Base-by-base conservation (phyloP, 2,329 filamentous ascomycete species). In the Zymoseptoria tritici region DNA sequence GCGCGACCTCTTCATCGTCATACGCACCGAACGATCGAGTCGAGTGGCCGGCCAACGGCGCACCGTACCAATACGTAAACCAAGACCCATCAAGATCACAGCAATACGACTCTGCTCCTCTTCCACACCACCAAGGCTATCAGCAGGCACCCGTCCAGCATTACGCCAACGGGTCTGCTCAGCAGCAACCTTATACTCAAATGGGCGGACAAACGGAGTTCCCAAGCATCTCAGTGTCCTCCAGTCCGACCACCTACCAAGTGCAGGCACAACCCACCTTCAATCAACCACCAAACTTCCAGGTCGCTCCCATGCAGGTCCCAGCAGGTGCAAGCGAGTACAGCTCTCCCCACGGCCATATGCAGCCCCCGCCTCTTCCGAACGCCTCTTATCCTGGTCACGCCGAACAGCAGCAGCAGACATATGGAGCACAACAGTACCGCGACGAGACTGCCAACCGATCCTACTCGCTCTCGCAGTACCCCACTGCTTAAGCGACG, bases 291-390 rank as follows among this genome's bases (percentile, higher is more conserved):
- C 36, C 62, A 31, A 55, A 60, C 1, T 66, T 66, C 53, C 65
- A 67, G 51, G 60, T 67, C 29, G 55, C 58, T 26, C 64, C 67
- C 11, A 66, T 70, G 57, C 66, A 64, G 60, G 61, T 66, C 13
- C 60, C 62, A n/a, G 54, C 62, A 20, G 54, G 57, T 24, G 60
- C 36, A 3, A 49, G 57, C n/a, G 64, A 64, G 49, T 68, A 68
- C 59, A 60, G 58, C 11, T 60, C 64, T 54, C 62, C 66, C 13
- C 66, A 69, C 22, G 60, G 62, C 24, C 67, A 67, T 42, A 65
- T 71, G 65, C 68, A 68, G 51, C 62, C 68, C 31, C 68, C 65
- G 21, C 64, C 67, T 51, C 56, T 67, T 2, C 60, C 67, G 16
- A 60, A 63, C 42, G 51, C 66, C 22, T 58, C 64, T 2, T 46